A percentile compares a stretch with the other conserved stretches of the same genome.
phyloP scores from a whole-genome alignment of 164 flowering plant species.

The Magnolia sinica region DNA sequence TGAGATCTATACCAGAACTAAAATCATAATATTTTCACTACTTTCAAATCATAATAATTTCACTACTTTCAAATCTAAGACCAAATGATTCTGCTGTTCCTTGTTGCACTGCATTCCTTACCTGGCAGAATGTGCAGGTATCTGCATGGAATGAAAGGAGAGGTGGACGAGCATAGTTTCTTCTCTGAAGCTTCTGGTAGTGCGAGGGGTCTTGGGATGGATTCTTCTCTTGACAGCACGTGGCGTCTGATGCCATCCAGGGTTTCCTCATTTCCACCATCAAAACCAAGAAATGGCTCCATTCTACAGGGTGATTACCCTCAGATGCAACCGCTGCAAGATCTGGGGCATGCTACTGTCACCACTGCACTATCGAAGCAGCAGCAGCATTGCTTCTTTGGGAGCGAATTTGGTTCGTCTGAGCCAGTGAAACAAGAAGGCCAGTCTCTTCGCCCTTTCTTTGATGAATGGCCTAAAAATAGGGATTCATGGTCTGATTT shows the following conservation, averaged over 20 bases:
- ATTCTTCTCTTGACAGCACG: slow-evolving; percentile 41
- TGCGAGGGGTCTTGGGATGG: slow-evolving; percentile 46
- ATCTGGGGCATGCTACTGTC: slow-evolving; percentile 25
- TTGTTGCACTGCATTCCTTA: not conserved
- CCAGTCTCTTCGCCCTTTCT: slow-evolving; percentile 73
- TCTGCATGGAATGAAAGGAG: slow-evolving; percentile 49
- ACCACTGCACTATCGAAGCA: slow-evolving; percentile 24
- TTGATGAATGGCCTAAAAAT: slow-evolving; percentile 81
- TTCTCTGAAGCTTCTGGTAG: slow-evolving; percentile 67
- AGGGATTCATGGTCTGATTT: slow-evolving; percentile 75
- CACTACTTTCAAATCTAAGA: no score
- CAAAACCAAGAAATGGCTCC: slow-evolving; percentile 46
- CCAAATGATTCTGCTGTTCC: not conserved
- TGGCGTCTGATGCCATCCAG: slow-evolving; percentile 64
- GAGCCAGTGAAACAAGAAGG: slow-evolving; percentile 59
- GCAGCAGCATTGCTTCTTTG: slow-evolving; percentile 52
- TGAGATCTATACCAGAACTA: no score
- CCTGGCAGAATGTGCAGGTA: slow-evolving; percentile 38
- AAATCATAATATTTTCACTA: no score
- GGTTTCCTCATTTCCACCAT: slow-evolving; percentile 40
- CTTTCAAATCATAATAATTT: no score
- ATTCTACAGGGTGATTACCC: slow-evolving; percentile 45
- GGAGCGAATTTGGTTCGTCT: slow-evolving; percentile 37
- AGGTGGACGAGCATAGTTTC: slow-evolving; percentile 59
- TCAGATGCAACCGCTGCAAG: slow-evolving; percentile 32